phyloP scores from a whole-genome alignment of 352 stramenopile genomes.

The Phytopythium mirpurense region DNA sequence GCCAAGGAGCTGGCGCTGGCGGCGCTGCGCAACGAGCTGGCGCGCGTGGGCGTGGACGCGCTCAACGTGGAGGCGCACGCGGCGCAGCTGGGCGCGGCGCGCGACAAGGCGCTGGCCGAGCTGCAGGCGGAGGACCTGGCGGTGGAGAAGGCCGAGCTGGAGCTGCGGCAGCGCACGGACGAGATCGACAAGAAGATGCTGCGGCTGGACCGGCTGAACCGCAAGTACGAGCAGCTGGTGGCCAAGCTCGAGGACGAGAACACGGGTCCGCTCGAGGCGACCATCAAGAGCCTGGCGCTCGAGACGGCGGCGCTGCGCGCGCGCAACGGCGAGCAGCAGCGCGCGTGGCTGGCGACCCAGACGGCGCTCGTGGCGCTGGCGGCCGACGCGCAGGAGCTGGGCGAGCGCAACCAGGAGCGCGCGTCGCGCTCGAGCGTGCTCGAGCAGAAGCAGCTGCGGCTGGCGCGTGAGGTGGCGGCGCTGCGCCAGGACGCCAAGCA shows the following conservation, averaged over 20 bases:
- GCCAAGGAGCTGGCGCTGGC: conserved; percentile 88
- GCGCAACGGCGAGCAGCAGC: conserved; percentile 78
- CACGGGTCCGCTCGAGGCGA: conserved; percentile 92
- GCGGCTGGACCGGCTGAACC: conserved; percentile 90
- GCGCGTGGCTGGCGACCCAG: conserved; percentile 89
- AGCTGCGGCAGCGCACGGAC: conserved; percentile 93
- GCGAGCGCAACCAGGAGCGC: conserved; percentile 88
- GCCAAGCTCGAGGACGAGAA: conserved; percentile 88
- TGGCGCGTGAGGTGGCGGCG: conserved; percentile 78
- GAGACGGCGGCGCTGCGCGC: conserved; percentile 72
- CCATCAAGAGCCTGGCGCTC: conserved; percentile 90
- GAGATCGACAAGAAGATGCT: conserved; percentile 97
- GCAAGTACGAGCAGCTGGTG: conserved; percentile 92
- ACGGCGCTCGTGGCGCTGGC: conserved; percentile 86
- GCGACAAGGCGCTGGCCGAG: conserved; percentile 72
- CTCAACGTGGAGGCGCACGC: conserved; percentile 91
- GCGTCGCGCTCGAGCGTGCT: conserved; percentile 88
- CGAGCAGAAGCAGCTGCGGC: conserved; percentile 86
- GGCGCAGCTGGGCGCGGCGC: conserved; percentile 79
- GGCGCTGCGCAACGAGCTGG: conserved; percentile 91
- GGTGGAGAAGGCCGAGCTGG: conserved; percentile 90
- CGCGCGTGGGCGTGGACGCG: conserved; percentile 87
- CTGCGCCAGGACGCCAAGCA: conserved; percentile 84
- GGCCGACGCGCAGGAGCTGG: conserved; percentile 83
- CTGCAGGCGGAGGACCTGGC: conserved; percentile 86